Conservation (phyloP, 2,329 filamentous ascomycete genomes). For the Alternaria sp. region DNA sequence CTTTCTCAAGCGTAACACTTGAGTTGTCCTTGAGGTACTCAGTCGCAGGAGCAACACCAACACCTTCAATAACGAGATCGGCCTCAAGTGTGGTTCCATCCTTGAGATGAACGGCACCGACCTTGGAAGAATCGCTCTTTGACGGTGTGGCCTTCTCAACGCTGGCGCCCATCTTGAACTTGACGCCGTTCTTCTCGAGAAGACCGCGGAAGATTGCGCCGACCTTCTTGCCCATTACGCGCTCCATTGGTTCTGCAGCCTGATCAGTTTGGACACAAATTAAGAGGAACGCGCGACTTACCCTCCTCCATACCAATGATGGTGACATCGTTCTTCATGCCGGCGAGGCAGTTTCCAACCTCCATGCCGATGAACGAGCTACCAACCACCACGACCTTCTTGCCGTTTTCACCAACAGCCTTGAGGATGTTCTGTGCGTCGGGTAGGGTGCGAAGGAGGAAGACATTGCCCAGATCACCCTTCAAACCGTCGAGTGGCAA, state of each 20-base stretch:
- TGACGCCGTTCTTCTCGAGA: constrained; percentile 86
- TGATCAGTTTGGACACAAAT: constrained; percentile 17
- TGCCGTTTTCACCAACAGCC: constrained; percentile 80
- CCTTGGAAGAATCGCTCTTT: constrained; percentile 69
- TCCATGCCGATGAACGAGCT: constrained; percentile 99
- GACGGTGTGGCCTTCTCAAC: constrained; percentile 86
- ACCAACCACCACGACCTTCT: constrained; percentile 92
- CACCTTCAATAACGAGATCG: constrained; percentile 89
- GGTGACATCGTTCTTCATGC: constrained; percentile 81
- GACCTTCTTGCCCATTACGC: constrained; percentile 82
- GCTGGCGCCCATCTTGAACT: constrained; percentile 81
- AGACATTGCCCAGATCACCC: constrained; percentile 81
- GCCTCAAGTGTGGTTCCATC: constrained; percentile 85
- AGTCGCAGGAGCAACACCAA: constrained; percentile 87
- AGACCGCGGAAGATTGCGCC: constrained; percentile 80
- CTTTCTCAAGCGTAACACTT: constrained; percentile 74
- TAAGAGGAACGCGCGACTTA: constrained; percentile 11
- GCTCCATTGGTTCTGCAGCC: constrained; percentile 73
- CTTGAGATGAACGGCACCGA: constrained; percentile 83
- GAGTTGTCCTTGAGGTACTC: constrained; percentile 79
- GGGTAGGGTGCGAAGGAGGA: constrained; percentile 78
- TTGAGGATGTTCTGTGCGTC: constrained; percentile 79
- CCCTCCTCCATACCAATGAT: constrained; percentile 85
- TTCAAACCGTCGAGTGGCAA: constrained; percentile 88
- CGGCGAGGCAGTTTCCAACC: constrained; percentile 79